Conservation (phyloP, 345 rosid genomes). For the Citrus glauca region DNA sequence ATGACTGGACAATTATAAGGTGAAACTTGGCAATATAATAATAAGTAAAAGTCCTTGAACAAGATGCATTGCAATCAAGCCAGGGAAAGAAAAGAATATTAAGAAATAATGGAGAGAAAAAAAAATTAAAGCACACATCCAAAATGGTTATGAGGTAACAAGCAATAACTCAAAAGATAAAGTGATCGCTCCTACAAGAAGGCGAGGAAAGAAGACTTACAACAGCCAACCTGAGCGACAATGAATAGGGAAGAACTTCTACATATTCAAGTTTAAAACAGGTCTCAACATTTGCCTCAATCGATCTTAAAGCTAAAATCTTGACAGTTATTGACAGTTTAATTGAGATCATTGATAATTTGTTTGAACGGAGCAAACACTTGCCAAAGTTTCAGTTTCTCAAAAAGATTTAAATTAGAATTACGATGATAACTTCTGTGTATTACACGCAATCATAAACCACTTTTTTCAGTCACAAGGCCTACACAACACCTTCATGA, state of each 20-base stretch:
- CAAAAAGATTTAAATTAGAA: background rate
- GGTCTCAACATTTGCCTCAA: background rate
- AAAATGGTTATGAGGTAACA: background rate
- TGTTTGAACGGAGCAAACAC: background rate
- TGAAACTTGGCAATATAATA: background rate
- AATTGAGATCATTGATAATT: background rate
- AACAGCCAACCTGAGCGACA: background rate
- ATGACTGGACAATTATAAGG: background rate
- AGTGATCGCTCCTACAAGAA: background rate
- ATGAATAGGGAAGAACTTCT: background rate
- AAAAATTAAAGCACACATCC: background rate
- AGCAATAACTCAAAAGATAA: background rate
- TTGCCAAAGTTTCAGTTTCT: background rate
- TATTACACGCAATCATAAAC: background rate
- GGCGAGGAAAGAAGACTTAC: background rate
- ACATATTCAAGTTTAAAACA: background rate
- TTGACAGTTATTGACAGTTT: background rate
- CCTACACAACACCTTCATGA: background rate
- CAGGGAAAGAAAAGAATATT: background rate
- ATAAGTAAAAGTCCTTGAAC: background rate
- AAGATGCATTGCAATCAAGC: background rate
- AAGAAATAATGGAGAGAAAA: background rate
- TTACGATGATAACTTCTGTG: too few relatives aligned
- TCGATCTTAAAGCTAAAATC: background rate
- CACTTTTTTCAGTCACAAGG: background rate